Percentiles rank a stretch among this genome's conserved stretches.
Conservation (phyloP, 1,284 basidiomycete genomes). For the Ceratorhiza oryzae-sativae region DNA sequence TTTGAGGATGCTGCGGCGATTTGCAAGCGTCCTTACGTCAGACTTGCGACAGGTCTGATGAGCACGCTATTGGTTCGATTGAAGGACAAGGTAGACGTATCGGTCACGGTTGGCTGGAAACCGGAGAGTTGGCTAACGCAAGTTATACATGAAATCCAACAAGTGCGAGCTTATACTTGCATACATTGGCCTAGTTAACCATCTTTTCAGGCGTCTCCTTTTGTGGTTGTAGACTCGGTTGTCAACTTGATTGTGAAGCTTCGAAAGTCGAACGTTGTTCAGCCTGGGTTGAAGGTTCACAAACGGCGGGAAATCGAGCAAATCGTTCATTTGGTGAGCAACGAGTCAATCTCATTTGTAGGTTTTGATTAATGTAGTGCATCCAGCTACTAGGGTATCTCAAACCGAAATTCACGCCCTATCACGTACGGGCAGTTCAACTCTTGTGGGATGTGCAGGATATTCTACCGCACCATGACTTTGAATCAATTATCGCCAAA, state of each 20-base stretch:
- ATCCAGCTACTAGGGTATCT: slow-evolving; percentile 78
- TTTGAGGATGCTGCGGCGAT: slow-evolving; percentile 63
- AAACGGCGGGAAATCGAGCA: slow-evolving; percentile 61
- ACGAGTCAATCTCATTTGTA: background rate
- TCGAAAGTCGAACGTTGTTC: slow-evolving; percentile 58
- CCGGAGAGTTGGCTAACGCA: slow-evolving; percentile 49
- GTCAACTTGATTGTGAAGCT: slow-evolving; percentile 67
- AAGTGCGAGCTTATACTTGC: slow-evolving; percentile 45
- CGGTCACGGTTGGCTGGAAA: slow-evolving; percentile 57
- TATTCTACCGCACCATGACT: slow-evolving; percentile 65
- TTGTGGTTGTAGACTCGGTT: slow-evolving; percentile 70
- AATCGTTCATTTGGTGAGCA: slow-evolving; percentile 62
- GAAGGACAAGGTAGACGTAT: slow-evolving; percentile 47
- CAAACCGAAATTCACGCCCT: slow-evolving; percentile 67
- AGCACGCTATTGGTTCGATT: slow-evolving; percentile 59
- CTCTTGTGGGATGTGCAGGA: slow-evolving; percentile 87
- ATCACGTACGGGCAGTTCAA: slow-evolving; percentile 83
- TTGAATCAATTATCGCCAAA: slow-evolving; percentile 79
- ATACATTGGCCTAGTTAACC: slow-evolving; percentile 27
- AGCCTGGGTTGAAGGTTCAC: slow-evolving; percentile 64
- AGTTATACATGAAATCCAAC: slow-evolving; percentile 46
- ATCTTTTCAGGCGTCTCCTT: slow-evolving; percentile 61
- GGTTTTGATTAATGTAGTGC: background rate
- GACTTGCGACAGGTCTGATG: slow-evolving; percentile 60
- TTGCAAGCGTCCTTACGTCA: slow-evolving; percentile 60